Percentiles rank a stretch among this genome's conserved stretches.
These are phyloP conservation scores for Erodium chrysanthum DNA, from an alignment of 441 rosid genomes.

Conservation along the genomic window DNA sequence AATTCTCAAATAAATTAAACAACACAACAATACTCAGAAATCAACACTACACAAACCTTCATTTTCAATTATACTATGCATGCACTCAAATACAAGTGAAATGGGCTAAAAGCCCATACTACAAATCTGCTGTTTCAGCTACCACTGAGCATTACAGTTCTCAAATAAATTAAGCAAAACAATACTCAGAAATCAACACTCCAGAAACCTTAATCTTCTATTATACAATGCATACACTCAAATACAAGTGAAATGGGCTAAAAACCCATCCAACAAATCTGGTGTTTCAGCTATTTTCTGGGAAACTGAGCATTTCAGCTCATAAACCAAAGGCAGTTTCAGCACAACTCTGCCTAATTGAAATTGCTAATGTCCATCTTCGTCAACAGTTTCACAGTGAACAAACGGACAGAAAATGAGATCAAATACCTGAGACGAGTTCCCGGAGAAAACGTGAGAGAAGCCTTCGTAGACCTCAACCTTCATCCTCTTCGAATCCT, in stretches of 20 bases:
- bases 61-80: background rate
- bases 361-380: background rate
- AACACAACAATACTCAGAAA: background rate
- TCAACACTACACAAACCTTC: background rate
- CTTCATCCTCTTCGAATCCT: slow-evolving; percentile 56
- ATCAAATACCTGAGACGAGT: slow-evolving; percentile 54
- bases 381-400: background rate
- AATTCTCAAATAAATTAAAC: slow-evolving; percentile 6
- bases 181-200: background rate
- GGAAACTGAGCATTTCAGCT: too few species aligned
- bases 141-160: too few species aligned
- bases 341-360: background rate
- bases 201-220: background rate
- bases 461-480: slow-evolving; percentile 72
- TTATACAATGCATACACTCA: background rate
- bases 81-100: background rate
- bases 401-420: background rate
- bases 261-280: background rate
- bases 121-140: background rate
- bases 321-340: too few species aligned
- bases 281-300: too few species aligned
- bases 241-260: background rate
- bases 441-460: slow-evolving; percentile 51
- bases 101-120: background rate
- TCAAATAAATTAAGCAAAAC: slow-evolving; percentile 12